phyloP scores from a whole-genome alignment of 345 rosid genomes.

The rapeseed (Brassica napus) region DNA sequence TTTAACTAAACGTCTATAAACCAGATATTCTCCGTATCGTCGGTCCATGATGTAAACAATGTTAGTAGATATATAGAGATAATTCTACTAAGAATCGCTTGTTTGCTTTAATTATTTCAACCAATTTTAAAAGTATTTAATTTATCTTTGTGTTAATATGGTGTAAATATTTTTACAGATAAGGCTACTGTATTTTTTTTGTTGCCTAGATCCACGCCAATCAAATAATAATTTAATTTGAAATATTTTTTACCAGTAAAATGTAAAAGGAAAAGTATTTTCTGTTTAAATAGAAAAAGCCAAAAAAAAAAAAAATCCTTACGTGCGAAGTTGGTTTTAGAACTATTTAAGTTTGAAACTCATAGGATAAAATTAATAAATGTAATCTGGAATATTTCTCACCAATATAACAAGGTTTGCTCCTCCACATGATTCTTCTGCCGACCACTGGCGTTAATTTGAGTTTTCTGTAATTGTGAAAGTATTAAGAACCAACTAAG shows the following conservation, averaged over 20 bases:
- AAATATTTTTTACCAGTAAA: neutral
- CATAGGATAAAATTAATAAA: neutral
- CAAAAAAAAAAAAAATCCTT: neutral
- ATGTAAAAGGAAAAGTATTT: neutral
- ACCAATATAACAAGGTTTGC: constrained; percentile 24
- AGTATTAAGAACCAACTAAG: neutral
- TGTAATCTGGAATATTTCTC: neutral
- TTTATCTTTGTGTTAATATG: neutral
- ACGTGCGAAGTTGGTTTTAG: neutral
- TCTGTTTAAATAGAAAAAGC: neutral
- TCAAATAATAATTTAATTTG: neutral
- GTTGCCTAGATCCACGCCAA: neutral
- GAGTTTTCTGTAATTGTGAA: constrained; percentile 25
- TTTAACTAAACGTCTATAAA: neutral
- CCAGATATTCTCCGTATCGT: constrained; percentile 10
- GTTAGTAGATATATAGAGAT: neutral
- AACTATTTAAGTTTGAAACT: neutral
- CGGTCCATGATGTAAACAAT: neutral
- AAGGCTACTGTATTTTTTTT: neutral
- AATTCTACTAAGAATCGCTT: neutral
- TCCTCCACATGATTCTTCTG: constrained; percentile 40
- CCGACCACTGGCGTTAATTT: constrained; percentile 16
- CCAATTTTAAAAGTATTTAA: neutral
- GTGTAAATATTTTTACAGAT: neutral
- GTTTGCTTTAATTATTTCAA: neutral